A percentile compares a stretch with the other conserved stretches of the same genome.
Conservation (phyloP, 306 rosid species). For the Acacia confusa region DNA sequence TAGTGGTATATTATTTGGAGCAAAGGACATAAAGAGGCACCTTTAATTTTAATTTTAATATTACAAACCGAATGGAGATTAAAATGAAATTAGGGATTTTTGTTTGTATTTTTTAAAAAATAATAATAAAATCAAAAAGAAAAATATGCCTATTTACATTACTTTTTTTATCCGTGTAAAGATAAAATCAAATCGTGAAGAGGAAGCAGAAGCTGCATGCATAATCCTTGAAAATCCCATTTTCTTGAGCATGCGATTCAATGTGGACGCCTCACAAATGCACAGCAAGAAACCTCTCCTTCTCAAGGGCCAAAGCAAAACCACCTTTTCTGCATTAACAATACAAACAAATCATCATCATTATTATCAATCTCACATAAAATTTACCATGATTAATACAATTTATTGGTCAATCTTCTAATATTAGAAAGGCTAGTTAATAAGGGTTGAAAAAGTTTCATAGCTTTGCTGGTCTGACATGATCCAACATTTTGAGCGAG, state of each 20-base stretch:
- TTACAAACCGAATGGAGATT: slow-evolving; percentile 15
- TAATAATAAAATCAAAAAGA: not conserved
- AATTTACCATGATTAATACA: not conserved
- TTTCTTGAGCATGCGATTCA: not conserved
- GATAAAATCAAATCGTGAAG: not conserved
- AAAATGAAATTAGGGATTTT: slow-evolving; percentile 1
- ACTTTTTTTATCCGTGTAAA: not conserved
- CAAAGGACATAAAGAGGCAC: not conserved
- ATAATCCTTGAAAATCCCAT: not conserved
- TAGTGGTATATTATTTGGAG: not conserved
- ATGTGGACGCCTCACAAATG: not conserved
- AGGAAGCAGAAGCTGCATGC: not conserved
- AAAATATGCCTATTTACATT: not conserved
- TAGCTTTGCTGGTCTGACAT: too few species aligned
- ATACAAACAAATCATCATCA: not conserved
- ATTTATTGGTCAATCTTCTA: not conserved
- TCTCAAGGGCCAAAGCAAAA: slow-evolving; percentile 50
- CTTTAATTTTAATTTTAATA: not conserved
- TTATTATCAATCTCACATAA: not conserved
- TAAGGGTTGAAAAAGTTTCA: too few species aligned
- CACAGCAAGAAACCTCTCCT: not conserved
- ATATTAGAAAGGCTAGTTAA: too few species aligned
- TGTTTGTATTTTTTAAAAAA: not conserved
- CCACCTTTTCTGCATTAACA: slow-evolving; percentile 63
- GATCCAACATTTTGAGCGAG: not conserved